phyloP scores from a whole-genome alignment of 306 rosid species.

The Pyrus betulifolia region DNA sequence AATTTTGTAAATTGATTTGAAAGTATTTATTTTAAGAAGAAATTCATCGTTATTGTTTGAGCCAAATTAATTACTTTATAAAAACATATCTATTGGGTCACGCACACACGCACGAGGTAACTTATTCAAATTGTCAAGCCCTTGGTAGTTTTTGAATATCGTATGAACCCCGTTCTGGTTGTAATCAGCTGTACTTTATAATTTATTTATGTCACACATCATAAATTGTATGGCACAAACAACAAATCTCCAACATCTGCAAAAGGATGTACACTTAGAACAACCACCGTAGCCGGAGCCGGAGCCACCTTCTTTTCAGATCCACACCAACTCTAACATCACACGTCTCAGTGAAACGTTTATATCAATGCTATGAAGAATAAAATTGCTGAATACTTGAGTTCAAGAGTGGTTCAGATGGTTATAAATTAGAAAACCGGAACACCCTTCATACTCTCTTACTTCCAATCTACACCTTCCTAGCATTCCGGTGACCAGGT shows the following conservation, averaged over 20 bases:
- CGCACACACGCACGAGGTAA: background rate
- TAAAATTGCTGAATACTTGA: constrained; percentile 18
- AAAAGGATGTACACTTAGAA: constrained; percentile 35
- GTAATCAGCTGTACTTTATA: constrained; percentile 16
- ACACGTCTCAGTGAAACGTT: constrained; percentile 17
- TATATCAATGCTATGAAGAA: constrained; percentile 15
- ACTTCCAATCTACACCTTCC: constrained; percentile 39
- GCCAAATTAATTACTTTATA: too few species aligned
- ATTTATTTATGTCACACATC: constrained; percentile 43
- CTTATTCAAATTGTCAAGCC: background rate
- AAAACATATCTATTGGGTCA: background rate
- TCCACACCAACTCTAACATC: constrained; percentile 22
- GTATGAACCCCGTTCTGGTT: background rate
- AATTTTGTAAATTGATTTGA: too few species aligned
- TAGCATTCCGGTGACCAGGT: constrained; percentile 5
- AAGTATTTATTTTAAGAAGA: too few species aligned
- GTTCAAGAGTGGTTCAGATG: constrained; percentile 29
- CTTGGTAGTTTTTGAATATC: background rate
- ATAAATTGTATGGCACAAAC: constrained; percentile 37
- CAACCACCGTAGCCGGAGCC: constrained; percentile 27
- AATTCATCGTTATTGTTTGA: too few species aligned
- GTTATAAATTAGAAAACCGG: constrained; percentile 10
- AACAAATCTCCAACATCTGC: constrained; percentile 32
- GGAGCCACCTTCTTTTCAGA: constrained; percentile 22
- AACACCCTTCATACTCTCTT: constrained; percentile 23